Conservation (phyloP, 805 yeast species). For the Zygosaccharomyces lentus region DNA sequence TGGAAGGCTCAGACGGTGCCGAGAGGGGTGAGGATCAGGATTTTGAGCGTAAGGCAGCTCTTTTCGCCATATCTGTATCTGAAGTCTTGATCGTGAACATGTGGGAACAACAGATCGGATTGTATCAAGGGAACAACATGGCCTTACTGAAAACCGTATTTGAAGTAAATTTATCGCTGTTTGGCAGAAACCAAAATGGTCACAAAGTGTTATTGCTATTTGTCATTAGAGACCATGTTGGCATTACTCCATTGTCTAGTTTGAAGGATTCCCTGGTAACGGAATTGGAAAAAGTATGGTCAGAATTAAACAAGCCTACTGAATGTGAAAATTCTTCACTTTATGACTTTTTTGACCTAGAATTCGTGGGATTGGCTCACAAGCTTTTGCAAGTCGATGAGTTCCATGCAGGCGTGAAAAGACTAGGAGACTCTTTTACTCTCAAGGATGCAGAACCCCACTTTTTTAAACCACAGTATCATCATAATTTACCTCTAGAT, state of each 20-base stretch:
- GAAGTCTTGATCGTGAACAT: conserved; percentile 87
- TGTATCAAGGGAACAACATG: conserved; percentile 97
- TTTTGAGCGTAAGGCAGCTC: conserved; percentile 92
- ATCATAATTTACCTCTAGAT: conserved; percentile 84
- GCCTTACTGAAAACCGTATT: conserved; percentile 91
- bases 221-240: conserved; percentile 90
- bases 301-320: conserved; percentile 65
- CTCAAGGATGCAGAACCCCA: conserved; percentile 23
- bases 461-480: conserved; percentile 66
- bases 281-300: conserved; percentile 80
- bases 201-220: conserved; percentile 71
- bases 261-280: conserved; percentile 61
- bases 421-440: conserved; percentile 60
- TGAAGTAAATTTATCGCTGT: conserved; percentile 86
- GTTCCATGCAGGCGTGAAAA: conserved; percentile 56
- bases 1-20: conserved; percentile 98
- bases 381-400: conserved; percentile 74
- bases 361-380: conserved; percentile 79
- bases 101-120: conserved; percentile 97
- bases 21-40: conserved; percentile 99
- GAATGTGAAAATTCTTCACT: conserved; percentile 53
- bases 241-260: conserved; percentile 74
- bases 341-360: conserved; percentile 77
- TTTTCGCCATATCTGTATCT: conserved; percentile 88
- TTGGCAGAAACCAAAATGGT: conserved; percentile 53